Conservation (phyloP, 495 filamentous ascomycete genomes). For the Aspergillus incahuasiensis region DNA sequence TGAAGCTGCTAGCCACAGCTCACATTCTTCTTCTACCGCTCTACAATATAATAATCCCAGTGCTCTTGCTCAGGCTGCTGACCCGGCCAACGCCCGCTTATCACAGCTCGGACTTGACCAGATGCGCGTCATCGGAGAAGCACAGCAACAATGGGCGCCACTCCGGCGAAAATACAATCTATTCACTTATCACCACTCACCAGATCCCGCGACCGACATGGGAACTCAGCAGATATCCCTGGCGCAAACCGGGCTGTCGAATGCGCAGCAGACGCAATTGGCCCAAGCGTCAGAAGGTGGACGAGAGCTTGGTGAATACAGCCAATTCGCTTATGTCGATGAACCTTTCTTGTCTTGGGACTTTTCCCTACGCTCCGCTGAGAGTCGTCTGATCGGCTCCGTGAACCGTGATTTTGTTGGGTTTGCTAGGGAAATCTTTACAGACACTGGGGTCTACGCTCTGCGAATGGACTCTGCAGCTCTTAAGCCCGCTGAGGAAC, state of each 20-base stretch:
- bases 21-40: constrained; percentile 37
- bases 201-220: constrained; percentile 34
- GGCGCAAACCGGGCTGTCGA: constrained; percentile 42
- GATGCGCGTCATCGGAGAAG: constrained; percentile 65
- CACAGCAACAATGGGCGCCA: constrained; percentile 65
- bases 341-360: constrained; percentile 57
- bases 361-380: constrained; percentile 49
- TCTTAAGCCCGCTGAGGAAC: constrained; percentile 33
- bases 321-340: constrained; percentile 61
- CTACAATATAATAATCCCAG: constrained; percentile 38
- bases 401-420: constrained; percentile 67
- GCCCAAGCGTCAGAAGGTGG: constrained; percentile 21
- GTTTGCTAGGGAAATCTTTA: constrained; percentile 68
- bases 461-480: constrained; percentile 63
- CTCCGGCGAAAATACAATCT: constrained; percentile 65
- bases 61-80: constrained; percentile 35
- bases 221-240: constrained; percentile 33
- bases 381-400: constrained; percentile 48
- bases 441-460: constrained; percentile 67
- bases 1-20: constrained; percentile 25
- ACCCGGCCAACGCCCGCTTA: constrained; percentile 42
- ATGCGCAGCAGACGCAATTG: constrained; percentile 46
- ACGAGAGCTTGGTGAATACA: constrained; percentile 41
- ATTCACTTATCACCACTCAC: constrained; percentile 48
- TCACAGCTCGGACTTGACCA: constrained; percentile 48